Base-by-base conservation (phyloP, 129 eudicot genomes). In the Flaveria trinervia region DNA sequence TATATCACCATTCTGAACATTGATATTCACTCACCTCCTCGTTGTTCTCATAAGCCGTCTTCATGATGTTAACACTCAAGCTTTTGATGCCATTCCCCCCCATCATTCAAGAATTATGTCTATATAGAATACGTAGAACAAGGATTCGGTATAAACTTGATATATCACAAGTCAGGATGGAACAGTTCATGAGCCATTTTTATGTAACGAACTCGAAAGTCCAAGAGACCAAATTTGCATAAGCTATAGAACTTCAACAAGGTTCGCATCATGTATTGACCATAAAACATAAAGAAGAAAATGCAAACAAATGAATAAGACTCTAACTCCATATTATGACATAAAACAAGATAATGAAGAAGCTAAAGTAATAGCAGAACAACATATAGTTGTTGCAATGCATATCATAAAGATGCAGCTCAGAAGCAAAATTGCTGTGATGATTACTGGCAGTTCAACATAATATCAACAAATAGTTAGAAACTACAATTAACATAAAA, bases 61-160 rank as follows among this genome's bases (percentile, higher is more conserved):
- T 88, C 77, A 77, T 66, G 61, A 90, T 79, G 74, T 73, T 85
- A 62, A 78, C 43, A 75, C 92, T 90, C 83, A 81, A 75, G 85
- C 83, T 83, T 79, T 84, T 87, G 1, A 89, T 14, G 71, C 86
- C 93, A 28, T 70, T 71, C 20, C 48, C 48, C 48, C 66, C 61
- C 71, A 52, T 85, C 84, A 48, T 77, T 85, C 79, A 83, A 60
- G 54, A 78, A 91, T 10, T 36, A 9, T 23, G 71, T 72, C 97
- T 89, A 91, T 77, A 52, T 23, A 36, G 61, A 67, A 68, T 41
- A 82, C 22, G 44, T 68, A 26, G 9, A 61, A 11, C 2, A 44
- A 64, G 39, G 46, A 56, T 59, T 71, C 15, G 39, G 36, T 25
- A 67, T 23, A 54, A 46, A 18, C 75, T 65, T 15, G 39, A 44